Base-by-base conservation (phyloP, 2,329 filamentous ascomycete genomes). In the Cryphonectria radicalis region DNA sequence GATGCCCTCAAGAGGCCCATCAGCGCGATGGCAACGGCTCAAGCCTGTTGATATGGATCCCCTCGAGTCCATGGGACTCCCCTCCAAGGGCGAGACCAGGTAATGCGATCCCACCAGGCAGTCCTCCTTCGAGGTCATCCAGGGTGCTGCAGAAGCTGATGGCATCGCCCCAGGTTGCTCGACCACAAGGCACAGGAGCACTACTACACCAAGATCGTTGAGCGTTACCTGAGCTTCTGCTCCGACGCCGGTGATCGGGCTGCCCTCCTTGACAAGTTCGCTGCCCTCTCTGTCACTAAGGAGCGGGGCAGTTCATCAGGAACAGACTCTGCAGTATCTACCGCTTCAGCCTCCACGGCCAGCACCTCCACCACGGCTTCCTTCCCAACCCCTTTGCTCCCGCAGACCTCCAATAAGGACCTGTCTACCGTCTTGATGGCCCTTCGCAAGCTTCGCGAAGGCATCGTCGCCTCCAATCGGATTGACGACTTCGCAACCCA, bases 381-480 rank as follows among this genome's bases (percentile, higher is more conserved):
- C n/a, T 69, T 74, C 46, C 73, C 66, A 59, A 40, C 70, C 40
- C 69, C 70, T 37, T 19, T 73, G 1, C 63, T 67, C 17, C 57
- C 69, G 43, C 40, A 69, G 59, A 80, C 75, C 75, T 84, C 87
- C 70, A 86, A 88, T 17, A 88, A 89, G 75, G 90, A 92, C 74
- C 87, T 98, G 42, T 88, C 91, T 2, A 89, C 88, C 28, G 90
- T 98, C 67, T 86, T 98, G 68, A 88, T 93, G 77, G 93, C 95
- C 3, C 91, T 98, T 78, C 91, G 96, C 73, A 98, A 98, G 80
- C 88, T 99, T 43, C 90, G 96, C 70, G 96, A 99, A 83, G 95
- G 92, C 35, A 91, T 98, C 64, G 89, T 97, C 3, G 93, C 93
- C 17, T 91, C 92, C 11, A 89, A 90, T 68, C 90, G 95, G 28